phyloP scores from a whole-genome alignment of 257 asterid genomes.

The Verbascum thapsus region DNA sequence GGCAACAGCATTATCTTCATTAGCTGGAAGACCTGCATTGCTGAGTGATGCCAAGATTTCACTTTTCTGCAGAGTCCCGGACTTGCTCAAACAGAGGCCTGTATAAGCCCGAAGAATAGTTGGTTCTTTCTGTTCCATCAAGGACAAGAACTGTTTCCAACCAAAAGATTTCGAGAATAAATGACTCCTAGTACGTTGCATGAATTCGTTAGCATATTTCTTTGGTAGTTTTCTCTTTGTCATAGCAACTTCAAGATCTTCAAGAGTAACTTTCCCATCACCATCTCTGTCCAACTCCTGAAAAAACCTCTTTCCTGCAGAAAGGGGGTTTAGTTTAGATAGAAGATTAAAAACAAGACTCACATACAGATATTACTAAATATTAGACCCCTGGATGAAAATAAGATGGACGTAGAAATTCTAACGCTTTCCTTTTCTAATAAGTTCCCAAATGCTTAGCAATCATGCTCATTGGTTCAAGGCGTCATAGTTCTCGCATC shows the following conservation, averaged over 20 bases:
- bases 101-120: conserved; percentile 97
- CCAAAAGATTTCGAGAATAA: conserved; percentile 93
- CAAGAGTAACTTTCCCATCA: conserved; percentile 92
- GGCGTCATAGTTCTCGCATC: not conserved
- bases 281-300: conserved; percentile 98
- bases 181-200: conserved; percentile 89
- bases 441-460: not conserved
- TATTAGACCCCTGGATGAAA: too few relatives aligned
- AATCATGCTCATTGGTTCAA: conserved; percentile 5
- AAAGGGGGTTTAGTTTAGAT: conserved; percentile 13
- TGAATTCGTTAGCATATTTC: conserved; percentile 88
- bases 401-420: too few relatives aligned
- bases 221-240: conserved; percentile 91
- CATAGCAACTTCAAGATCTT: conserved; percentile 95
- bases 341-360: not conserved
- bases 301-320: conserved; percentile 90
- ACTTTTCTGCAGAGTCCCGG: conserved; percentile 92
- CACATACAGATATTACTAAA: not conserved
- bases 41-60: conserved; percentile 84
- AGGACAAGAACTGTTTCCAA: conserved; percentile 92
- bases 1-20: conserved; percentile 98
- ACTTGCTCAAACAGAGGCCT: conserved; percentile 94
- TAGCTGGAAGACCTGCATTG: conserved; percentile 96
- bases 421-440: too few relatives aligned
- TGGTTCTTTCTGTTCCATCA: conserved; percentile 99